phyloP scores from a whole-genome alignment of 371 early-diverging fungal genomes.

The Umbelopsis sp. region DNA sequence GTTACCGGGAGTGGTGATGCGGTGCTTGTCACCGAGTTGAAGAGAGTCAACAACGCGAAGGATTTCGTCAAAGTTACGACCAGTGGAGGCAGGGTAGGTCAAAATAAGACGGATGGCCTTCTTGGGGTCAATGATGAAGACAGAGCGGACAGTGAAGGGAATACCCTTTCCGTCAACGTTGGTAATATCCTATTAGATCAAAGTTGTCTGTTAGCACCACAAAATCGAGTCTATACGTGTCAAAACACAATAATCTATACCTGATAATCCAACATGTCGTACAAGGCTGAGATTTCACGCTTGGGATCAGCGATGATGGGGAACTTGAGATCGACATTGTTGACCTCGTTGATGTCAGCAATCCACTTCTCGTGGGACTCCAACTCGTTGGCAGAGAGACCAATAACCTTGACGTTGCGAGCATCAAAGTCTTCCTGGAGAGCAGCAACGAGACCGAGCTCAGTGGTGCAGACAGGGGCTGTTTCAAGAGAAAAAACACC shows the following conservation, averaged over 20 bases:
- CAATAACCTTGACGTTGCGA: slow-evolving; percentile 90
- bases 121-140: slow-evolving; percentile 93
- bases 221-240: background rate
- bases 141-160: slow-evolving; percentile 93
- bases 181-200: slow-evolving; percentile 70
- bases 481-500: background rate
- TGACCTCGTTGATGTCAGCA: slow-evolving; percentile 87
- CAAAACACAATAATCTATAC: slow-evolving; percentile 22
- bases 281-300: slow-evolving; percentile 82
- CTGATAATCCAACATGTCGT: slow-evolving; percentile 92
- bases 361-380: slow-evolving; percentile 87
- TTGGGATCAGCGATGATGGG: slow-evolving; percentile 94
- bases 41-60: slow-evolving; percentile 91
- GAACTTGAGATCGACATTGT: slow-evolving; percentile 76
- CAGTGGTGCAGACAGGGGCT: slow-evolving; percentile 96
- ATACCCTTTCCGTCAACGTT: slow-evolving; percentile 88
- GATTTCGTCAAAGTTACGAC: slow-evolving; percentile 96
- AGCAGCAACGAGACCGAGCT: slow-evolving; percentile 89
- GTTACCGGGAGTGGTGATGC: slow-evolving; percentile 93
- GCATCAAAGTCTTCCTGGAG: slow-evolving; percentile 75
- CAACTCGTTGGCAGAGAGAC: slow-evolving; percentile 88
- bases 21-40: slow-evolving; percentile 84
- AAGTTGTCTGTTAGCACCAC: too few species aligned
- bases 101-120: slow-evolving; percentile 88
- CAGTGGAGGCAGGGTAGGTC: slow-evolving; percentile 90